Base-by-base conservation (phyloP, 345 rosid species). In the Arabis alpina region DNA sequence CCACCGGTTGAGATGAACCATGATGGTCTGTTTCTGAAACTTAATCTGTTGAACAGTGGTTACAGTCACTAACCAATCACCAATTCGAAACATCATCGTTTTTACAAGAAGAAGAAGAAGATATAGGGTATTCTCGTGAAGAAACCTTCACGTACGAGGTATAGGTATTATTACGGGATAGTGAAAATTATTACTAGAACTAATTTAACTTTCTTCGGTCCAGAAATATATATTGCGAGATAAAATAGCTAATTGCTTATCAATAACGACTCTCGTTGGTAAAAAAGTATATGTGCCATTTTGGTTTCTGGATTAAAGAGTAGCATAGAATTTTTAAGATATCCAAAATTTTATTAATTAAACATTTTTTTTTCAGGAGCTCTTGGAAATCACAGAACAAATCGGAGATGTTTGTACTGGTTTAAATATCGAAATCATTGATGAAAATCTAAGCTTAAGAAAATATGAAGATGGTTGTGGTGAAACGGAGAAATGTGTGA, bases 1-100 rank as follows among this genome's bases (percentile, higher is more conserved):
- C 45, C 34, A 16, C 50, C 42, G 2, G 24, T 8, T 13, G 76
- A 54, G 11, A 47, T 62, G 54, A 71, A 27, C 59, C n/a, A 5
- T 43, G 60, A 19, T 70, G 30, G 25, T 41, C 60, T 2, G 23
- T 11, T 32, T 32, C 23, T 36, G 40, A 45, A 39, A 6, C n/a
- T n/a, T n/a, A n/a, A n/a, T n/a, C 0, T 8, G 3, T 48, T 2
- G 44, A 30, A 27, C 59, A 55, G 48, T 73, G 54, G 71, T 10
- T 66, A 24, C 23, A 14, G 2, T 23, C 60, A 32, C 34, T 36
- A 3, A 34, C 23, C 36, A 5, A 23, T 13, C 52, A 32, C 24
- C n/a, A 10, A 19, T 30, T 25, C 47, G 60, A 23, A 64, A 56
- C 14, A 47, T 1, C 42, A 27, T 39, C 37, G 37, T 34, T 34